Evolutionary conservation across 768 basidiomycete species (phyloP), one percentile per base, ranked within the genome.

Genomic region (Mycena haematopus): DNA sequence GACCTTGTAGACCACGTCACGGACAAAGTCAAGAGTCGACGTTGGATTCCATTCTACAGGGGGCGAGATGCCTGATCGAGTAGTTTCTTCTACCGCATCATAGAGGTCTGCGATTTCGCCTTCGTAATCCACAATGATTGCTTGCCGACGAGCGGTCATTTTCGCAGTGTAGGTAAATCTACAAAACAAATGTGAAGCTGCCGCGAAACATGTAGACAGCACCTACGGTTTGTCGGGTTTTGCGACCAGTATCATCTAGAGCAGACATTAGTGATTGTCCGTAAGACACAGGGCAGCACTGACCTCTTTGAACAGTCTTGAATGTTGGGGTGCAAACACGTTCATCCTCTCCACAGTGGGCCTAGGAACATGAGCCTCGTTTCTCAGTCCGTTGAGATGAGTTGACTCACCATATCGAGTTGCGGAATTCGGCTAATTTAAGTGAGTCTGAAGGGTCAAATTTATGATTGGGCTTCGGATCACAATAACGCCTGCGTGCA

Each of bases 241-340:
- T 11, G 75, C 65, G 25, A 79, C 71, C 14, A 78, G 27, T 38
- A 81, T 76, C 80, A 80, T 81, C 78, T 79, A 22, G 9, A 44
- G 10, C 22, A 13, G 19, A 8, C 29, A 13, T 25, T 49, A 51
- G 10, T 1, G 49, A 22, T 46, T 11, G 9, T 38, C 22, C 17
- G 6, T 4, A 27, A 36, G 14, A 35, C 3, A 14, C 25, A 25
- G 1, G 1, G 40, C 6, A 45, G 44, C 8, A 22, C 61, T 38
- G 14, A 74, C 78, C 74, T 78, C 79, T 65, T 78, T 79, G 72
- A 79, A 80, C 5, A 80, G 55, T n/a, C 77, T 69, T 0, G 79
- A 79, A 55, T 80, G 78, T 51, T 76, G 71, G 9, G 79, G 79
- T 1, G 79, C 79, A 59, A 68, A 76, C 15, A 52, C 59, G 53